Base-by-base conservation (phyloP, 352 stramenopile species). In the Globisporangium splendens region DNA sequence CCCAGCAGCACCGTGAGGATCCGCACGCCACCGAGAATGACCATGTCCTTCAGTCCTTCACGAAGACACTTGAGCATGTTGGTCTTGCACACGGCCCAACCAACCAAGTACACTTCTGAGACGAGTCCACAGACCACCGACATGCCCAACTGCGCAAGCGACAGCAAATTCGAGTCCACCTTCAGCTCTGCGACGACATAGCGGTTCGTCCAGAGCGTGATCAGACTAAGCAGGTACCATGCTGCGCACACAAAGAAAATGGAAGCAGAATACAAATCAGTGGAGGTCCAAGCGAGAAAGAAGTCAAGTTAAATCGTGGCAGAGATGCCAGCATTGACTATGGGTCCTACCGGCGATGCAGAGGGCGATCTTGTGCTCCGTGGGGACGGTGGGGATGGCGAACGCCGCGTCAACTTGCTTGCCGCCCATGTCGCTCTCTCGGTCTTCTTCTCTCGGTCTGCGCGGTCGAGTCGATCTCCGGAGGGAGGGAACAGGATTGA, bases 1-100 rank as follows among this genome's bases (percentile, higher is more conserved):
- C 88, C 88, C 12, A 97, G 65, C n/a, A 97, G 63, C 15, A 97
- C 83, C 0, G 89, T 96, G 50, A 95, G 68, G 49, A 92, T 91
- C 46, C 90, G 86, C 22, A 96, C 81, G 21, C 67, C 75, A 48
- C 83, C 79, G n/a, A 94, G 77, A 43, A 91, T 61, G 28, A 91
- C 62, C 77, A 94, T 94, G 70, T 94, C 83, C 62, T 91, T 92
- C 22, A 89, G 72, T 14, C 82, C 78, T 46, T 89, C 69, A 17
- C 68, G 58, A 46, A 88, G 49, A 18, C 88, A 61, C 60, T 86
- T 80, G 43, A 58, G 67, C 56, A 86, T 56, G 24, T 66, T 69
- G 21, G 52, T 57, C 55, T 85, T 75, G 69, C 78, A 89, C 20
- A 72, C 66, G 7, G 59, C 68, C 77, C 79, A 89, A 43, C 84